Evolutionary conservation across 108 stramenopile genomes (phyloP), one percentile per base, ranked within the genome.

Genomic region (Cyclotella baltica): DNA sequence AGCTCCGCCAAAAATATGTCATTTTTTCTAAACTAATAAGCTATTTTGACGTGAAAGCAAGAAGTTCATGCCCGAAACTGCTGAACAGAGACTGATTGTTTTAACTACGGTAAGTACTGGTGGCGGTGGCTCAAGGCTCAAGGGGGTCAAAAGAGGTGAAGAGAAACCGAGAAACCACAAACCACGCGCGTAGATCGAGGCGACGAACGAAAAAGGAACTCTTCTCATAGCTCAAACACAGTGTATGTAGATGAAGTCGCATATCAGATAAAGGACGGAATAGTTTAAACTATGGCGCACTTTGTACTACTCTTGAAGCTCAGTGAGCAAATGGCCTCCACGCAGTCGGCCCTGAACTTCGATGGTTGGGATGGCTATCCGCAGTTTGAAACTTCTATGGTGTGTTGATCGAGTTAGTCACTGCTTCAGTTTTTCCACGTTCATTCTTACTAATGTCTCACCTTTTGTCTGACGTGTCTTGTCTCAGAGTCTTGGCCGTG

Each of bases 281-380:
- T 13, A n/a, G n/a, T 4, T n/a, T 4, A 10, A 52, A 4, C n/a
- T 4, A 52, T 52, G 51, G 51, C 19, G 51, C 51, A 52, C n/a
- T 52, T 52, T 20, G 59, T 34, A 33, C n/a, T 61, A 1, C 59
- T 61, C 4, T 13, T 33, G 1, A 61, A 61, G 31, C 13, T 61
- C 19, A 61, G 59, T 61, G 59, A 61, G 31, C 33, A n/a, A 31
- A 61, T 57, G 47, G 37, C 47, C 47, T 72, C 69, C 43, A 55
- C 91, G 40, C 92, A 93, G 57, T 79, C 81, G 36, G 70, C 75
- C 20, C 87, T 93, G 1, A 68, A 83, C 23, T 88, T 93, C 78
- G 83, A 90, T 2, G 67, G 80, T 31, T 90, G 90, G 89, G 53
- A 83, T 11, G 73, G 76, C n/a, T 79, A 88, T 69, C 79, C 77